These are phyloP conservation scores for Cutaneotrichosporon arboriforme DNA, from an alignment of 1,284 basidiomycete genomes.

Conservation along the genomic window DNA sequence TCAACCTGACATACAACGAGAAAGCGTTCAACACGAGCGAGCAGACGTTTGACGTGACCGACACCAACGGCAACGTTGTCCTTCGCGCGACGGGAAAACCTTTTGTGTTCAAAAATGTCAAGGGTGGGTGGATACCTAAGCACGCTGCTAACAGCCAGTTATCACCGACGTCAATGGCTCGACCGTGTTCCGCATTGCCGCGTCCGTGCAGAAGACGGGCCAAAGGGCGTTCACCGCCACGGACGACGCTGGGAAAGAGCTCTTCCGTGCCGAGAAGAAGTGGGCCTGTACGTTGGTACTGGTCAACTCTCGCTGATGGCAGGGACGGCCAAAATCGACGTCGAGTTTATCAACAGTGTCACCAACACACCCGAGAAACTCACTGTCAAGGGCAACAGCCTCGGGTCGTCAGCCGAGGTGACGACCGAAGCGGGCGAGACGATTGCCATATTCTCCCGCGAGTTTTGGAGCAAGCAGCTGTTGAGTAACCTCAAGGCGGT, in stretches of 20 bases:
- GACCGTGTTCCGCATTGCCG: background rate
- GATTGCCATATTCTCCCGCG: slow-evolving; percentile 4
- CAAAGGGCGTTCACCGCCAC: background rate
- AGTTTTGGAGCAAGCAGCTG: slow-evolving; percentile 1
- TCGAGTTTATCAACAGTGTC: background rate
- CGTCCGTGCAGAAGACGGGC: background rate
- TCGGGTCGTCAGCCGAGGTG: background rate
- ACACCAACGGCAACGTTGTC: background rate
- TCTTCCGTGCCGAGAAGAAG: slow-evolving; percentile 3
- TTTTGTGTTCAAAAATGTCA: background rate
- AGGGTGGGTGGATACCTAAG: background rate
- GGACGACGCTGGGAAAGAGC: background rate
- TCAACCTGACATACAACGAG: background rate
- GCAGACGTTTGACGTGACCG: slow-evolving; percentile 5
- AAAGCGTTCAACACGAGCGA: background rate
- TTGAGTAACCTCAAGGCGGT: slow-evolving; percentile 4
- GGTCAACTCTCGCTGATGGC: background rate
- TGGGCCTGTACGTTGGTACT: background rate
- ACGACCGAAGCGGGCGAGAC: background rate
- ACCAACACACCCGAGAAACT: background rate
- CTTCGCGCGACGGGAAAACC: background rate
- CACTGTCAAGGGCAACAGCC: background rate
- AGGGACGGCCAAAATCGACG: slow-evolving; percentile 4
- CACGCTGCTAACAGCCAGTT: background rate
- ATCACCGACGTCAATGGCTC: background rate